phyloP scores from a whole-genome alignment of 2,329 filamentous ascomycete species.

The Cladosporium oxysporum region DNA sequence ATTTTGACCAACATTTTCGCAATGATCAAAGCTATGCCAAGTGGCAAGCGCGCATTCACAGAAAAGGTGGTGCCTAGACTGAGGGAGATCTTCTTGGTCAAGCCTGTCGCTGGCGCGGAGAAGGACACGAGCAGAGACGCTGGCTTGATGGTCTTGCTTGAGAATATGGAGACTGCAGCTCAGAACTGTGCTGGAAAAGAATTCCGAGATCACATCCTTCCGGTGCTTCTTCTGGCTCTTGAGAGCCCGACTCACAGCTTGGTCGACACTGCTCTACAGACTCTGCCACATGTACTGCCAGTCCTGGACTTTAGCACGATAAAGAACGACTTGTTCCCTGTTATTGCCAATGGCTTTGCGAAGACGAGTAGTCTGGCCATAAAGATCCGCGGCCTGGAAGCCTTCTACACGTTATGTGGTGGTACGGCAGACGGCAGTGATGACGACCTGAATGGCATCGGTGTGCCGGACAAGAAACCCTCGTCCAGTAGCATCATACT shows the following conservation, averaged over 20 bases:
- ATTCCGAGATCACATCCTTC: slow-evolving; percentile 93
- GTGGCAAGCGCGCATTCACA: slow-evolving; percentile 74
- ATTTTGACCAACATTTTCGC: slow-evolving; percentile 92
- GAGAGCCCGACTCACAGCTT: slow-evolving; percentile 88
- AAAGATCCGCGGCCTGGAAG: slow-evolving; percentile 88
- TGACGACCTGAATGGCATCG: slow-evolving; percentile 70
- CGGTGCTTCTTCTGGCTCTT: slow-evolving; percentile 78
- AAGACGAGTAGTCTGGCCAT: slow-evolving; percentile 92
- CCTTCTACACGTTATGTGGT: slow-evolving; percentile 86
- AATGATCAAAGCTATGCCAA: slow-evolving; percentile 77
- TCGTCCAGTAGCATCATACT: slow-evolving; percentile 68
- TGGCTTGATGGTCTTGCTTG: slow-evolving; percentile 85
- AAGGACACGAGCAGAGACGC: slow-evolving; percentile 83
- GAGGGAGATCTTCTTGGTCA: slow-evolving; percentile 75
- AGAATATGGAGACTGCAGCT: slow-evolving; percentile 74
- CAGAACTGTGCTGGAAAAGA: slow-evolving; percentile 86
- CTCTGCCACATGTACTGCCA: slow-evolving; percentile 76
- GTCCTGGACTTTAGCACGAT: slow-evolving; percentile 94
- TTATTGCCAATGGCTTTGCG: slow-evolving; percentile 86
- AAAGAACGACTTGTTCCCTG: slow-evolving; percentile 94
- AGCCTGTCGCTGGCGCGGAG: slow-evolving; percentile 59
- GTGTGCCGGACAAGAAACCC: slow-evolving; percentile 45
- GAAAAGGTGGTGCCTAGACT: slow-evolving; percentile 84
- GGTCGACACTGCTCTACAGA: slow-evolving; percentile 80
- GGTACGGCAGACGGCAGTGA: slow-evolving; percentile 48